Evolutionary conservation across 306 rosid genomes (phyloP).

Genomic region (Acacia confusa): DNA sequence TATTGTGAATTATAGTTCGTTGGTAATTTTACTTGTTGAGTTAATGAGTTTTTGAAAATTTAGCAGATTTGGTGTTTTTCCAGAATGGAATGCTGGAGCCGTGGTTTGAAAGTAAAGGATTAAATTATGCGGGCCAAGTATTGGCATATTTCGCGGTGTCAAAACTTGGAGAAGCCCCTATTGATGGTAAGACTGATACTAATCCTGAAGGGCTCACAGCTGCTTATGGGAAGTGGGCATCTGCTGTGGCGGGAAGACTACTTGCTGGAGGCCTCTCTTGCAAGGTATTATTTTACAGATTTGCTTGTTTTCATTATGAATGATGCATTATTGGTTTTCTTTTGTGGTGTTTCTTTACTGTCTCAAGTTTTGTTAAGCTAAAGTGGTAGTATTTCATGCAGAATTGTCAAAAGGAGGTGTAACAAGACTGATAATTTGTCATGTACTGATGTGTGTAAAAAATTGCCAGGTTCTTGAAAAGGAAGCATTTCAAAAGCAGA

Average conservation of each 20-base stretch:
- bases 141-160: slow-evolving; percentile 93
- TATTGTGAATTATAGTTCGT: not conserved
- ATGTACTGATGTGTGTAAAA: slow-evolving; percentile 8
- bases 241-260: slow-evolving; percentile 67
- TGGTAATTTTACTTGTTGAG: not conserved
- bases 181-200: slow-evolving; percentile 88
- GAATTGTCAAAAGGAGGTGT: not conserved
- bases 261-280: slow-evolving; percentile 87
- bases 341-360: not conserved
- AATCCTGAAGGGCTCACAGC: slow-evolving; percentile 96
- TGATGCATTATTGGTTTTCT: not conserved
- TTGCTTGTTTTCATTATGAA: not conserved
- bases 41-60: slow-evolving; percentile 39
- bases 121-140: slow-evolving; percentile 70
- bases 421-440: slow-evolving; percentile 10
- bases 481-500: slow-evolving; percentile 87
- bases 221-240: slow-evolving; percentile 91
- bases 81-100: slow-evolving; percentile 99
- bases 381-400: not conserved
- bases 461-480: slow-evolving; percentile 67
- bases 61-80: slow-evolving; percentile 94
- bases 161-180: slow-evolving; percentile 81
- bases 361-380: not conserved
- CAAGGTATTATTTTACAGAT: slow-evolving; percentile 48
- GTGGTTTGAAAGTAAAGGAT: slow-evolving; percentile 81